Percentiles rank a stretch among this genome's conserved stretches.
Conservation (phyloP, 2,329 filamentous ascomycete species). For the Pleomassaria siparia region DNA sequence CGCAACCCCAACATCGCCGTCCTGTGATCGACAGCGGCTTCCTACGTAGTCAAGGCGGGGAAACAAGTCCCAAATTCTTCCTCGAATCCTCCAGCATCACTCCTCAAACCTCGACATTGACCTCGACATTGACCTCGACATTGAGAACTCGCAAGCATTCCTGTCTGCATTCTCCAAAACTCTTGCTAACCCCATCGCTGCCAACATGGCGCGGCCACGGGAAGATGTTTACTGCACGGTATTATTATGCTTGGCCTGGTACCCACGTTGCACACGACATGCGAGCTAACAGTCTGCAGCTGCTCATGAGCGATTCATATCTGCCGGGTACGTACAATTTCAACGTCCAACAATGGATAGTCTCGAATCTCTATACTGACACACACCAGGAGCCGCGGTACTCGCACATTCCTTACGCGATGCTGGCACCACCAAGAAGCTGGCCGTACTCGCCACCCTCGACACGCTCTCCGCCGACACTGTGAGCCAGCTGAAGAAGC, state of each 20-base stretch:
- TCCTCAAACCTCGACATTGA: not conserved
- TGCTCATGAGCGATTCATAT: slow-evolving; percentile 89
- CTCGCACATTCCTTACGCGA: slow-evolving; percentile 93
- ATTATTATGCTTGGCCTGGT: slow-evolving; percentile 33
- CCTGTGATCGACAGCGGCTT: slow-evolving; percentile 13
- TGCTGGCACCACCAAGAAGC: slow-evolving; percentile 80
- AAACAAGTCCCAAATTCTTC: slow-evolving; percentile 4
- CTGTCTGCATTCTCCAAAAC: not conserved
- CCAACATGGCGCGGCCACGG: slow-evolving; percentile 38
- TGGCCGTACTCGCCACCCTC: slow-evolving; percentile 80
- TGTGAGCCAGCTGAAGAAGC: slow-evolving; percentile 73
- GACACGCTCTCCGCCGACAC: slow-evolving; percentile 76
- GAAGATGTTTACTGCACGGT: slow-evolving; percentile 70
- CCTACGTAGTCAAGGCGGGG: slow-evolving; percentile 11
- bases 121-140: not conserved
- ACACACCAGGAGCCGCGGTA: slow-evolving; percentile 74
- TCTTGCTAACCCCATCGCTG: not conserved
- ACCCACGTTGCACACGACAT: slow-evolving; percentile 17
- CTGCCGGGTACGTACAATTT: slow-evolving; percentile 69
- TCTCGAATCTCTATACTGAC: slow-evolving; percentile 8
- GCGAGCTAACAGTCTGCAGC: slow-evolving; percentile 56
- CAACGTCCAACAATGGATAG: not conserved
- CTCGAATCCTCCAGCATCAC: not conserved
- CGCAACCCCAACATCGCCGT: not conserved
- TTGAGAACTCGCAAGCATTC: not conserved